Base-by-base conservation (phyloP, 2,329 filamentous ascomycete species). In the Paecilomyces dactylethromorphus region DNA sequence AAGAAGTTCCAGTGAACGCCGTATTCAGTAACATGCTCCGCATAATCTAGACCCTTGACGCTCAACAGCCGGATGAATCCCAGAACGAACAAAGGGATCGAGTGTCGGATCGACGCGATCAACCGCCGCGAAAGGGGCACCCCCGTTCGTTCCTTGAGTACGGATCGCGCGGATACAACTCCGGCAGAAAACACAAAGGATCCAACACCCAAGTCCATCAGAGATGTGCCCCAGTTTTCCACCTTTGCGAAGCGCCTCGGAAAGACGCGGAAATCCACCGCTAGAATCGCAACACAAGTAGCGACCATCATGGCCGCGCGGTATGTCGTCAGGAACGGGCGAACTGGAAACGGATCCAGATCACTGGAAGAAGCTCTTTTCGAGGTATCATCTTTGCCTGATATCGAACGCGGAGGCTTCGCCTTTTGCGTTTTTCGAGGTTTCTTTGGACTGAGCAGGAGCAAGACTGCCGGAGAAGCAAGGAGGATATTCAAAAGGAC, bases 1-100 rank as follows among this genome's bases (percentile, higher is more conserved):
- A 99, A 99, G 75, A 99, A 99, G 74, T 99, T 99, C 94, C 94
- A 99, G 74, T 99, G 94, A 10, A 99, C 91, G 51, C 94, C 94
- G 70, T 99, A 99, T 72, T 99, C 94, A 13, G 91, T 92, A 59
- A 97, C 91, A 78, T 99, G 94, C 73, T 99, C 94, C 2, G 92
- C 92, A 71, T 99, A 99, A 71, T 97, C 92, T 31, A 97, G 4
- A 6, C 91, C 90, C 76, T 99, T 99, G 70, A 97, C 92, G 66
- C 87, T 95, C 64, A 91, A 85, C 24, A 97, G 82, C 24, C 94
- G 86, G 58, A 95, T 80, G 24, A 94, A 71, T 13, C 94, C 94
- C 3, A 99, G 81, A 1, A 88, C 79, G 21, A 97, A 77, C 4
- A 99, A 81, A 1, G 94, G 93, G 26, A 96, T 74, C 0, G 93